phyloP scores from a whole-genome alignment of 768 basidiomycete species.

The Rhizopogon rudus region DNA sequence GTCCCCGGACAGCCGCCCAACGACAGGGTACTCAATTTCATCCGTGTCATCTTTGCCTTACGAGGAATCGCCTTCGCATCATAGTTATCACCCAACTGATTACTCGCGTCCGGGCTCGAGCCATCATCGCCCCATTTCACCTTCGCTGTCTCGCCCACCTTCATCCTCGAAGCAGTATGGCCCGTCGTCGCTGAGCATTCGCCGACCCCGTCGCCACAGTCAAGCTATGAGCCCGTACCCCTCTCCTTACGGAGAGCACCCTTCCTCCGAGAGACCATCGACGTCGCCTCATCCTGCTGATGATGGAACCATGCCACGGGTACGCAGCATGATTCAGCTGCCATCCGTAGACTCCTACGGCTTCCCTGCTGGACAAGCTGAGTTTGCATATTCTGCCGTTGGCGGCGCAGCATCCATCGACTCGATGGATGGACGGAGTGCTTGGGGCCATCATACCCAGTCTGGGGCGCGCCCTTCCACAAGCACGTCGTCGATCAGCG shows the following conservation, averaged over 20 bases:
- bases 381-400: slow-evolving; percentile 77
- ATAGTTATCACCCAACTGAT: slow-evolving; percentile 40
- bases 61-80: slow-evolving; percentile 44
- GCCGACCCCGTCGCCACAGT: slow-evolving; percentile 72
- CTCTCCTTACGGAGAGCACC: slow-evolving; percentile 66
- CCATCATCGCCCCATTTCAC: slow-evolving; percentile 61
- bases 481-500: slow-evolving; percentile 71
- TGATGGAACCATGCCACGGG: slow-evolving; percentile 55
- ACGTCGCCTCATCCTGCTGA: slow-evolving; percentile 67
- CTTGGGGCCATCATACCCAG: slow-evolving; percentile 36
- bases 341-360: slow-evolving; percentile 66
- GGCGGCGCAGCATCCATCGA: slow-evolving; percentile 36
- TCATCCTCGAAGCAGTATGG: slow-evolving; percentile 59
- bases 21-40: slow-evolving; percentile 82
- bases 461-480: slow-evolving; percentile 56
- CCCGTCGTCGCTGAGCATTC: slow-evolving; percentile 57
- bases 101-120: slow-evolving; percentile 73
- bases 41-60: slow-evolving; percentile 76
- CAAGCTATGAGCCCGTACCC: slow-evolving; percentile 89
- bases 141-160: slow-evolving; percentile 61
- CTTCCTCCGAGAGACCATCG: slow-evolving; percentile 55
- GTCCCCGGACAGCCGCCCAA: slow-evolving; percentile 83
- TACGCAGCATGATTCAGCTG: slow-evolving; percentile 80
- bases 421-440: slow-evolving; percentile 33
- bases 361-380: slow-evolving; percentile 62